Evolutionary conservation across 2,329 filamentous ascomycete genomes (phyloP).

Genomic region (Ophiostoma ulmi): DNA sequence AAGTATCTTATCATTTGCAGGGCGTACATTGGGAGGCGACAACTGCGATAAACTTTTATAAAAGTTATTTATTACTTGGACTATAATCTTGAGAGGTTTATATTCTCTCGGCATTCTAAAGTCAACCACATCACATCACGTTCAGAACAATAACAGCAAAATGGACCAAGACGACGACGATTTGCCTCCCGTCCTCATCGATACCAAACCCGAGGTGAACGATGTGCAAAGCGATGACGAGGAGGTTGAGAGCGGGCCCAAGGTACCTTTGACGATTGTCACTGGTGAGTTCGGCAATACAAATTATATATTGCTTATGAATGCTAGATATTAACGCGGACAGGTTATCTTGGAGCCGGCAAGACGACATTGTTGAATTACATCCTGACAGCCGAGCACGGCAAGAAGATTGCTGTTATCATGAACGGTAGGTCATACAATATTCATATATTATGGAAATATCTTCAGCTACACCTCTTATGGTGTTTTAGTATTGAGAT

Average conservation of each 20-base stretch:
- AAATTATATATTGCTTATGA: not conserved
- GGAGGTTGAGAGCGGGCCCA: slow-evolving; percentile 50
- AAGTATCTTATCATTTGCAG: not conserved
- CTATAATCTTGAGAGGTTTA: not conserved
- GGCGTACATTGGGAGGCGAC: not conserved
- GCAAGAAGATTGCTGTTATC: slow-evolving; percentile 96
- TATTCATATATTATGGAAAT: not conserved
- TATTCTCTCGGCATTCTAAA: not conserved
- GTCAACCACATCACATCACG: not conserved
- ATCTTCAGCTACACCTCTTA: not conserved
- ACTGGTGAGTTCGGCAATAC: slow-evolving; percentile 49
- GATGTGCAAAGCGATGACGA: slow-evolving; percentile 28
- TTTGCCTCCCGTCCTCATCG: slow-evolving; percentile 59
- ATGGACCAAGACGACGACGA: slow-evolving; percentile 52
- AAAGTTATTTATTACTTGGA: not conserved
- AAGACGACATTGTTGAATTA: slow-evolving; percentile 96
- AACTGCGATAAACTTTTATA: not conserved
- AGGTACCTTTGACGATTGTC: slow-evolving; percentile 80
- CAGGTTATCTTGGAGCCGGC: slow-evolving; percentile 80
- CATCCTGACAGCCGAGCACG: slow-evolving; percentile 89
- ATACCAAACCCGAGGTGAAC: slow-evolving; percentile 37
- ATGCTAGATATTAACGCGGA: too few relatives aligned
- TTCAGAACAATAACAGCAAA: not conserved
- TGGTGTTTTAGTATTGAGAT: not conserved
- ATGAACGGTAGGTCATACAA: slow-evolving; percentile 62